Evolutionary conservation across 1,284 basidiomycete species (phyloP).

Genomic region (Cutaneotrichosporon curvatum): DNA sequence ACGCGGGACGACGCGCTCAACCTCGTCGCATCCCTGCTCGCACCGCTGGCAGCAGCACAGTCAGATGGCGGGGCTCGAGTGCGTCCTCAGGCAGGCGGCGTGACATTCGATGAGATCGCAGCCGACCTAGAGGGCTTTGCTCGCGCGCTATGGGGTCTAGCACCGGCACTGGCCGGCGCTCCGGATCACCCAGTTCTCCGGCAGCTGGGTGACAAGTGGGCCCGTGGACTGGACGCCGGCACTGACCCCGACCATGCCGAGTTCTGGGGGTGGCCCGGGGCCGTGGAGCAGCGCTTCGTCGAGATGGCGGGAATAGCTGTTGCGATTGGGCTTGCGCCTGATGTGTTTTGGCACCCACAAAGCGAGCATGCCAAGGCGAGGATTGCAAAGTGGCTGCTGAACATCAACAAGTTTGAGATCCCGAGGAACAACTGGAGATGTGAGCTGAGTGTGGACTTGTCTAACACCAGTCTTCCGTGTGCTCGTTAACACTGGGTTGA

Average conservation of each 20-base stretch:
- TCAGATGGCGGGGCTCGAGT: constrained; percentile 16
- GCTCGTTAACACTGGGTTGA: constrained; percentile 25
- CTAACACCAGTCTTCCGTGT: constrained; percentile 25
- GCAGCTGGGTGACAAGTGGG: constrained; percentile 13
- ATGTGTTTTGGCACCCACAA: constrained; percentile 27
- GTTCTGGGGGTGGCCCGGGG: constrained; percentile 23
- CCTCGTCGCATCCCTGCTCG: constrained; percentile 17
- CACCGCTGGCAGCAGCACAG: constrained; percentile 12
- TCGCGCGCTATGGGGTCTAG: constrained; percentile 20
- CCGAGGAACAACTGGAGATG: constrained; percentile 31
- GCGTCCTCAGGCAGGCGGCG: constrained; percentile 18
- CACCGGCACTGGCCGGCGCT: constrained; percentile 15
- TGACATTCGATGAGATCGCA: constrained; percentile 18
- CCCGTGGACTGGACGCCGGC: constrained; percentile 16
- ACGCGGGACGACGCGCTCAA: constrained; percentile 17
- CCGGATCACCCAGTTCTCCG: constrained; percentile 15
- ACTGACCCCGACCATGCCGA: constrained; percentile 18
- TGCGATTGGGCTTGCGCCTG: constrained; percentile 19
- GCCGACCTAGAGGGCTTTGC: constrained; percentile 25
- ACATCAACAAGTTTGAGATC: constrained; percentile 16
- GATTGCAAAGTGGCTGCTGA: constrained; percentile 19
- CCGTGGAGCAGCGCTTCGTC: constrained; percentile 26
- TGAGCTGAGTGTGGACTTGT: constrained; percentile 5
- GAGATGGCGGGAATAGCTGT: constrained; percentile 29
- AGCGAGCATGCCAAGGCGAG: constrained; percentile 15